Conservation (phyloP, 202 grass and related monocot species). For the Bolboschoenoplectus hybrid region DNA sequence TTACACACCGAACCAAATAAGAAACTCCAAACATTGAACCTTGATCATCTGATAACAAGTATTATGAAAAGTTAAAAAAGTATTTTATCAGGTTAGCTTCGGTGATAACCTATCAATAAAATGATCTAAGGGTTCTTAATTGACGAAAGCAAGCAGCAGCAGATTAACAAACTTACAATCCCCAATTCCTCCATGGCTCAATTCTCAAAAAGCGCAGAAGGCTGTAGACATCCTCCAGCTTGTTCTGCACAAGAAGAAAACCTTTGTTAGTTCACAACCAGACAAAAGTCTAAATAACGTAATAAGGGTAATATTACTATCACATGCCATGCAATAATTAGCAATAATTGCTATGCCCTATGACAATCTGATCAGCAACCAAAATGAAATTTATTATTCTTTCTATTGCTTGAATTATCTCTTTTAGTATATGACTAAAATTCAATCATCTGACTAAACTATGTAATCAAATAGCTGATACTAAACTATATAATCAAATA, state of each 20-base stretch:
- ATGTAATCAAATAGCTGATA: not conserved
- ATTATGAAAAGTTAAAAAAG: conserved; percentile 1
- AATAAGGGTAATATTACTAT: conserved; percentile 31
- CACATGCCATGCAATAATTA: not conserved
- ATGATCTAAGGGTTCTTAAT: not conserved
- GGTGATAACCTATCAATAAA: not conserved
- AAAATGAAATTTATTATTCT: not conserved
- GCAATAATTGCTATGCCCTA: not conserved
- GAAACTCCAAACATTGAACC: not conserved
- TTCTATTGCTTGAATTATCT: conserved; percentile 6
- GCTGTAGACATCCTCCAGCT: conserved; percentile 93
- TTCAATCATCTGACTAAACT: not conserved
- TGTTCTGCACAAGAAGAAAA: conserved; percentile 67
- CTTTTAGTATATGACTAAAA: not conserved
- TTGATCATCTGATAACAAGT: not conserved
- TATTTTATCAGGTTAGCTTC: conserved; percentile 10
- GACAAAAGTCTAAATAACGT: conserved; percentile 8
- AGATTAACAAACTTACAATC: conserved; percentile 68
- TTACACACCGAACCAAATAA: not conserved
- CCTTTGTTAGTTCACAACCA: conserved; percentile 39
- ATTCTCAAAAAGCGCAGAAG: conserved; percentile 91
- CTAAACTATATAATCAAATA: not conserved
- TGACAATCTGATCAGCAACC: conserved; percentile 7
- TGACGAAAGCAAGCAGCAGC: not conserved
- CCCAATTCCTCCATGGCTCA: conserved; percentile 89